phyloP scores from a whole-genome alignment of 495 filamentous ascomycete species.

The Geopyxis carbonaria region DNA sequence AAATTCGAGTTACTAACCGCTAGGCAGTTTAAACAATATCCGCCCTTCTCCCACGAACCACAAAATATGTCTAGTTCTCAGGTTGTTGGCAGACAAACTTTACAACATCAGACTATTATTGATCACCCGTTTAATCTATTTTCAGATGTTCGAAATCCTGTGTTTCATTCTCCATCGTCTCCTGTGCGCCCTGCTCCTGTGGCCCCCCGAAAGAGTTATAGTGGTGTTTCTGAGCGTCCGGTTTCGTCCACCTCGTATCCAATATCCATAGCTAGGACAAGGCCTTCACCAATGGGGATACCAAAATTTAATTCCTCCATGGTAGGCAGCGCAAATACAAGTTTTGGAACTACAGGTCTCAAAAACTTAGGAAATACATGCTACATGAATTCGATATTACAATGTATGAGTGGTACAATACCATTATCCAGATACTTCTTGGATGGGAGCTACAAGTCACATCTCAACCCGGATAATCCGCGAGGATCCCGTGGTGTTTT shows the following conservation, averaged over 20 bases:
- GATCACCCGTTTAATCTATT: constrained; percentile 25
- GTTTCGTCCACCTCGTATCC: constrained; percentile 20
- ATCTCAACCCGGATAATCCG: constrained; percentile 40
- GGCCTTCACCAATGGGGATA: constrained; percentile 15
- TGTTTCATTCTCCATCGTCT: constrained; percentile 27
- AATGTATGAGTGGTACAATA: constrained; percentile 61
- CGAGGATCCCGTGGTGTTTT: constrained; percentile 64
- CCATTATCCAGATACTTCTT: constrained; percentile 56
- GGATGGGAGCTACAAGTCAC: constrained; percentile 30
- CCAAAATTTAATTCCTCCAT: no score
- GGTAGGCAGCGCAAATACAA: constrained; percentile 17
- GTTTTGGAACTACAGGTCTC: constrained; percentile 44
- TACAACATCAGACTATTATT: constrained; percentile 14
- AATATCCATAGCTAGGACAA: no score
- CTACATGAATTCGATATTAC: constrained; percentile 79
- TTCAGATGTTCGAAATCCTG: constrained; percentile 23
- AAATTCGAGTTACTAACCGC: no score
- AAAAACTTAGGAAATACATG: constrained; percentile 67
- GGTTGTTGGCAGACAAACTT: no score
- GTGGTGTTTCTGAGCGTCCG: constrained; percentile 59
- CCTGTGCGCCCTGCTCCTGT: constrained; percentile 67
- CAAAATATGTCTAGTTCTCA: no score
- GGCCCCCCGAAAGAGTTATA: constrained; percentile 69
- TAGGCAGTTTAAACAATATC: no score
- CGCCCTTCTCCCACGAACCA: no score